These are phyloP conservation scores for Penstemon newberryi DNA, from an alignment of 257 asterid species.

Conservation along the genomic window DNA sequence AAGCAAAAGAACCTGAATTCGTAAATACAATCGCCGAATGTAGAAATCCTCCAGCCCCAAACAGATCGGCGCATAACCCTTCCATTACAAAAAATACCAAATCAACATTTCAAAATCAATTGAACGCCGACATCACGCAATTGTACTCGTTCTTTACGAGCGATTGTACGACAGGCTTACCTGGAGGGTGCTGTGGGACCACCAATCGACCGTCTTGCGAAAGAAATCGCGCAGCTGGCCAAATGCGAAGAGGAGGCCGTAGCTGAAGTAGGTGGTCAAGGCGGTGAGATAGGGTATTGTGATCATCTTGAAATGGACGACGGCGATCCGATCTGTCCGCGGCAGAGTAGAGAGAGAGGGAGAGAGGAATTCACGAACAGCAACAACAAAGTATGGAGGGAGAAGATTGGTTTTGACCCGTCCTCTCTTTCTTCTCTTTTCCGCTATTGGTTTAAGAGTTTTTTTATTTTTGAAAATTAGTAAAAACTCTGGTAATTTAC, in stretches of 20 bases:
- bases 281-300: slow-evolving; percentile 93
- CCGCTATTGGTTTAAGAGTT: background rate
- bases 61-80: slow-evolving; percentile 99
- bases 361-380: slow-evolving; percentile 6
- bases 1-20: slow-evolving; percentile 66
- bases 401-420: slow-evolving; percentile 32
- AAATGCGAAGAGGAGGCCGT: slow-evolving; percentile 89
- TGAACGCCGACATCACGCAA: background rate
- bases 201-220: slow-evolving; percentile 71
- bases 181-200: slow-evolving; percentile 72
- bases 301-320: slow-evolving; percentile 53
- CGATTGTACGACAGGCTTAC: slow-evolving; percentile 26
- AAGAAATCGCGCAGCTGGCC: slow-evolving; percentile 95
- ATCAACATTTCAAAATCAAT: slow-evolving; percentile 19
- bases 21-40: slow-evolving; percentile 76
- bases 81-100: slow-evolving; percentile 27
- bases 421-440: background rate
- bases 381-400: slow-evolving; percentile 17
- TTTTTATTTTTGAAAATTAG: background rate
- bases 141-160: background rate
- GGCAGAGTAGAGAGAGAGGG: slow-evolving; percentile 36
- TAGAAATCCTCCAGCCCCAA: slow-evolving; percentile 99
- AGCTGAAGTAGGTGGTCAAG: slow-evolving; percentile 92
- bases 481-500: too few relatives aligned
- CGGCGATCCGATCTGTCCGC: slow-evolving; percentile 45